Evolutionary conservation across 441 rosid species (phyloP), one percentile per base, ranked within the genome.

Genomic region (Erodium texanum): DNA sequence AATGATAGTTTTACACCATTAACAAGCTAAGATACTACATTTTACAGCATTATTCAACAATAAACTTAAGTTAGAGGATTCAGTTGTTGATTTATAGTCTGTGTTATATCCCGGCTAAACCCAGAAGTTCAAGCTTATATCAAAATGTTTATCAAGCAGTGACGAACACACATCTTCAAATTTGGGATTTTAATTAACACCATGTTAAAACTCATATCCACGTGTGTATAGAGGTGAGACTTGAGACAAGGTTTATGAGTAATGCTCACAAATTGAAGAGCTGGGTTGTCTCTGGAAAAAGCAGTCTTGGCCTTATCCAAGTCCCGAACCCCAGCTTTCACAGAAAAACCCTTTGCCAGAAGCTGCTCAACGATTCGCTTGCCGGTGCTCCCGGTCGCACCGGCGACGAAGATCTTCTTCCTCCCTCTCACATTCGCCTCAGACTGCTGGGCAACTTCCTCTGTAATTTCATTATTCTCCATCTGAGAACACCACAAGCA

Each of bases 241-340:
- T n/a, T n/a, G n/a, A n/a, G n/a, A n/a, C n/a, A n/a, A 8, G 1
- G 14, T 10, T 41, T 0, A 18, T 9, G 3, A 52, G 27, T 23
- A 72, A 18, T 66, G 78, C 89, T 80, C 68, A 92, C 98, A 66
- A 92, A 34, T 75, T 88, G 84, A 80, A 92, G 93, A 74, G 84
- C 82, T 9, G 87, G 90, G 73, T 81, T 79, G 67, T 84, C 81
- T 18, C 72, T 66, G 10, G 85, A 73, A 74, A 89, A 77, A 14
- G 76, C 66, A 75, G 88, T 34, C 64, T 78, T 85, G 5, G 90
- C 96, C 78, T 85, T 88, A 2, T 83, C 93, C 62, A 88, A 64
- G 70, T 90, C 92, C 23, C 92, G 87, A 68, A 88, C 96, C 36
- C 93, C 96, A 6, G 97, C 96, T 80, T 86, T 90, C 54, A 92